phyloP scores from a whole-genome alignment of 345 rosid species.

The Populus deltoides region DNA sequence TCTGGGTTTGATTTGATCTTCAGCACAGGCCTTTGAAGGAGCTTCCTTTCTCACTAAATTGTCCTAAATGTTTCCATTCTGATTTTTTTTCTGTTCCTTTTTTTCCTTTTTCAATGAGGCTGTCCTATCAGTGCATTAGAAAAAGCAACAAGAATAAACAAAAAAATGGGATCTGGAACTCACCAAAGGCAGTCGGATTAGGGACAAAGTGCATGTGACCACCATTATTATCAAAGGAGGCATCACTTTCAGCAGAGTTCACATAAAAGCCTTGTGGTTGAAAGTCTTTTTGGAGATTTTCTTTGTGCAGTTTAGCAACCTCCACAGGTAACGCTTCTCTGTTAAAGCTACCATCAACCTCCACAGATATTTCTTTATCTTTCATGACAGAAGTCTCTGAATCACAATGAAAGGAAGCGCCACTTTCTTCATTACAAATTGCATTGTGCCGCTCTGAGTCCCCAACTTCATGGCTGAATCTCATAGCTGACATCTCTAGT shows the following conservation, averaged over 20 bases:
- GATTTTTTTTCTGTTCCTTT: no score
- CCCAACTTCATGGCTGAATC: conserved; percentile 24
- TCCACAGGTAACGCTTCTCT: conserved; percentile 20
- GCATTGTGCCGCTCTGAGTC: conserved; percentile 31
- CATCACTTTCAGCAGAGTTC: conserved; percentile 52
- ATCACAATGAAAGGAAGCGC: conserved; percentile 27
- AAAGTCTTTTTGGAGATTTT: conserved; percentile 17
- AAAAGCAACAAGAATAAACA: not conserved
- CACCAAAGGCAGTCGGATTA: conserved; percentile 48
- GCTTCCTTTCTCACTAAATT: no score
- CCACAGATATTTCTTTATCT: conserved; percentile 26
- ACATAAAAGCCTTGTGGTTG: conserved; percentile 32
- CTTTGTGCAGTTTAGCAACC: conserved; percentile 23
- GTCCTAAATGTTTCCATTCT: no score
- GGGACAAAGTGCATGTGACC: conserved; percentile 33
- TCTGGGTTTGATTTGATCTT: no score
- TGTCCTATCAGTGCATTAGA: no score
- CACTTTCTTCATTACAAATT: conserved; percentile 28
- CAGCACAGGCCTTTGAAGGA: no score
- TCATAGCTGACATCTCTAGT: conserved; percentile 20
- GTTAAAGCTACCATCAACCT: conserved; percentile 12
- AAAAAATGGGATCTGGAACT: conserved; percentile 26
- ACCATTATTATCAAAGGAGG: conserved; percentile 30
- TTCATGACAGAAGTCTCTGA: conserved; percentile 73
- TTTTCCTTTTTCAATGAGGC: no score